Evolutionary conservation across 108 stramenopile genomes (phyloP).

Genomic region (Cyclotella baltica): DNA sequence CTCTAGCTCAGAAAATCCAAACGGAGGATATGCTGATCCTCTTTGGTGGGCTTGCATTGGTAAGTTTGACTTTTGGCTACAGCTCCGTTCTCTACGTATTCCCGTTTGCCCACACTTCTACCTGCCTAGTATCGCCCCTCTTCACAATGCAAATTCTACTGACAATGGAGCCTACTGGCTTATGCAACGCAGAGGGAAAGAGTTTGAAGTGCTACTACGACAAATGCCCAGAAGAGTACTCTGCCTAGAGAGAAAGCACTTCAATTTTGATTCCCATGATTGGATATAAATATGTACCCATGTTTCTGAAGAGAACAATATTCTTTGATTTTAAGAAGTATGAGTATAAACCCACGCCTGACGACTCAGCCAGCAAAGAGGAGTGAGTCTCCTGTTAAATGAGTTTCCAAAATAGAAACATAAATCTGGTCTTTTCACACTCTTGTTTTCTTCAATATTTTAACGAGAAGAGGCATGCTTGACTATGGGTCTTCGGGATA

Average conservation of each 20-base stretch:
- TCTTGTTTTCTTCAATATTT: neutral
- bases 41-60: conserved; percentile 50
- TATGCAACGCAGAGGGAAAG: conserved; percentile 74
- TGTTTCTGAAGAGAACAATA: conserved; percentile 55
- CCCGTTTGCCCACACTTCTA: neutral
- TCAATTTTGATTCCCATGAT: conserved; percentile 69
- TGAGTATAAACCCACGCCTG: conserved; percentile 56
- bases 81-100: neutral
- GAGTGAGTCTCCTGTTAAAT: conserved; percentile 14
- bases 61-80: neutral
- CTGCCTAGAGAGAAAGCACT: conserved; percentile 60
- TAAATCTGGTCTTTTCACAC: neutral
- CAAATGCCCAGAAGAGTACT: conserved; percentile 54
- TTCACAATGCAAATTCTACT: conserved; percentile 73
- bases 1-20: conserved; percentile 34
- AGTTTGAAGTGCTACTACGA: conserved; percentile 74
- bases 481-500: too few relatives aligned
- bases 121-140: conserved; percentile 58
- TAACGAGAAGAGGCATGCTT: too few relatives aligned
- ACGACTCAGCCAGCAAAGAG: neutral
- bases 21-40: conserved; percentile 40
- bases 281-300: conserved; percentile 58
- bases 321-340: conserved; percentile 72
- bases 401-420: neutral
- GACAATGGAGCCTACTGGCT: conserved; percentile 60